phyloP scores from a whole-genome alignment of 2,329 filamentous ascomycete species.

The Stemphylium vesicarium region DNA sequence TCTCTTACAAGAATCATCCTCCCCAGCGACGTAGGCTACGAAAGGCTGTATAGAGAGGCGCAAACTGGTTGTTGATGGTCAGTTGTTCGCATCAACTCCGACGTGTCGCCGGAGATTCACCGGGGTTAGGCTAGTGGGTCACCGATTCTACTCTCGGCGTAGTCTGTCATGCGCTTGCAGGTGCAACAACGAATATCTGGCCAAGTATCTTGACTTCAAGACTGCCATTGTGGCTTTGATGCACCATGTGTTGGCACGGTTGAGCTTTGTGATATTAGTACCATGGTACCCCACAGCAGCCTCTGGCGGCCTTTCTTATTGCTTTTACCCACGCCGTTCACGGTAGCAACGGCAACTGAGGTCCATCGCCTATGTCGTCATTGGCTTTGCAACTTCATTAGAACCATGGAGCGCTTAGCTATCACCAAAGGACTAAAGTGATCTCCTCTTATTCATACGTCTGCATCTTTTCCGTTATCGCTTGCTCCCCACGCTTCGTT shows the following conservation, averaged over 20 bases:
- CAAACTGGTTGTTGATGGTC: constrained; percentile 29
- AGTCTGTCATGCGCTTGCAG: constrained; percentile 2
- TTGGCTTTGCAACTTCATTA: not conserved
- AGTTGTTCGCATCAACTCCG: constrained; percentile 27
- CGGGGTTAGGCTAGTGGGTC: constrained; percentile 32
- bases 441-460: not conserved
- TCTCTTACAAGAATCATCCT: constrained; percentile 47
- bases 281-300: not conserved
- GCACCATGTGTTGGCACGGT: constrained; percentile 2
- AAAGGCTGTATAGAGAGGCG: constrained; percentile 24
- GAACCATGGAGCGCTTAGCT: not conserved
- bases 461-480: not conserved
- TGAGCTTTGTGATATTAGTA: not conserved
- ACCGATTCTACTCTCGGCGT: constrained; percentile 22
- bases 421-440: not conserved
- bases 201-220: not conserved
- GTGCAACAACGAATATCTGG: constrained; percentile 3
- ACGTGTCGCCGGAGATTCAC: constrained; percentile 26
- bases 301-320: not conserved
- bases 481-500: not conserved
- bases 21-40: constrained; percentile 31
- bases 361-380: not conserved
- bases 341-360: constrained; percentile 1
- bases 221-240: not conserved
- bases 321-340: not conserved